A percentile compares a stretch with the other conserved stretches of the same genome.
Evolutionary conservation across 768 basidiomycete genomes (phyloP).

Genomic region (Naganishia vaughanmartiniae): DNA sequence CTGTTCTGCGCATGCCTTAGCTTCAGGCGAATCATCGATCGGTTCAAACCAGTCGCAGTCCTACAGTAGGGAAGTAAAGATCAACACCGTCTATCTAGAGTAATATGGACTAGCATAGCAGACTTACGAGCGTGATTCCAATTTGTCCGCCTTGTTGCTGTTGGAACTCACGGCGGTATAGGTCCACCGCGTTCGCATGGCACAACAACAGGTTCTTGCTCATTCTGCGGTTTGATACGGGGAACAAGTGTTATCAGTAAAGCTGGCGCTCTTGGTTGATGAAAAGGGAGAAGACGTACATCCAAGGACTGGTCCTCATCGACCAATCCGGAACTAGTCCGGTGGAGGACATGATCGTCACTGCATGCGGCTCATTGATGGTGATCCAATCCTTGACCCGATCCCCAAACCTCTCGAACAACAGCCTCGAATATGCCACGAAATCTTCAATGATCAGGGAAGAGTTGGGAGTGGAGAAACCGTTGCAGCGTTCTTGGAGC

Average conservation of each 20-base stretch:
- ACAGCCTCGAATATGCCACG: slow-evolving; percentile 34
- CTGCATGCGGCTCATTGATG: slow-evolving; percentile 40
- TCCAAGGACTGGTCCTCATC: slow-evolving; percentile 8
- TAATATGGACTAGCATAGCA: not conserved
- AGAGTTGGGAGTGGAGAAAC: slow-evolving; percentile 28
- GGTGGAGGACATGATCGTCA: not conserved
- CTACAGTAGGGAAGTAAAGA: slow-evolving; percentile 44
- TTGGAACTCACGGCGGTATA: slow-evolving; percentile 69
- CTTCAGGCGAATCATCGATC: slow-evolving; percentile 51
- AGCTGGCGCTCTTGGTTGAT: not conserved
- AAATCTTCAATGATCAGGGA: slow-evolving; percentile 36
- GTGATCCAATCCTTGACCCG: slow-evolving; percentile 47
- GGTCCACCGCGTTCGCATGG: slow-evolving; percentile 65
- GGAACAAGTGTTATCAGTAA: not conserved
- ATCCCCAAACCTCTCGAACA: slow-evolving; percentile 43
- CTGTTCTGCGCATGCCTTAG: slow-evolving; percentile 68
- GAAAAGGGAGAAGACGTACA: not conserved
- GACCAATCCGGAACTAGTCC: slow-evolving; percentile 12
- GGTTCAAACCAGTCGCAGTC: slow-evolving; percentile 25
- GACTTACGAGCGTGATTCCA: slow-evolving; percentile 61
- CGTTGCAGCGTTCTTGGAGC: slow-evolving; percentile 36
- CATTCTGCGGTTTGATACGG: not conserved
- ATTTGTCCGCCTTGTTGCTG: slow-evolving; percentile 64
- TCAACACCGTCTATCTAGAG: not conserved
- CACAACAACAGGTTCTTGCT: slow-evolving; percentile 62